Base-by-base conservation (phyloP, 495 filamentous ascomycete genomes). In the Geoglossum glabrum region DNA sequence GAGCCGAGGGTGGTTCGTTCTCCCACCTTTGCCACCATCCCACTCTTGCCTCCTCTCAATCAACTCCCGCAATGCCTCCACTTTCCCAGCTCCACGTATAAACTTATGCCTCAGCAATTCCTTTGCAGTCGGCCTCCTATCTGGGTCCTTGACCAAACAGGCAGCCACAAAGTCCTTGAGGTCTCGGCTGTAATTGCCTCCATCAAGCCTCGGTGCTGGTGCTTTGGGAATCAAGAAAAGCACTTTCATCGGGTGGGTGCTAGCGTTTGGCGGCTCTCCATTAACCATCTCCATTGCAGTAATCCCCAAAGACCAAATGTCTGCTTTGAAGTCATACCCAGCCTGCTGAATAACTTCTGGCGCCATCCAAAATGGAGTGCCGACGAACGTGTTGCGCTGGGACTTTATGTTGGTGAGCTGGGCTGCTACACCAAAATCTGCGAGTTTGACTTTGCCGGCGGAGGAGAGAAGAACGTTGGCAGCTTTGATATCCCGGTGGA, bases 351-450 rank as follows among this genome's bases (percentile, higher is more conserved):
- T 98, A 19, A 98, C 92, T 67, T 98, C 92, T 8, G 92, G 92
- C 4, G 92, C 92, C 92, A 98, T 98, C 92, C 92, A 98, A 72
- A 94, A 98, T 0, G 92, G 92, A 3, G 92, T 98, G 8, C 92
- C 92, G n/a, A 98, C 92, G 64, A 98, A 97, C 0, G 92, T 98
- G 64, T 95, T 94, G 26, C 92, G 84, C 72, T 95, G 88, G 8
- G 92, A 95, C 71, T 96, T 97, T 68, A 95, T 95, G 69, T 95
- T 93, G 59, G 87, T 90, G 57, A 99, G 76, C 66, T 99, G 92
- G 15, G 90, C 92, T 9, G 92, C 92, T 31, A 99, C 92, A 50
- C 92, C 92, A 66, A 99, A 99, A 71, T 99, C 92, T 21, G 93
- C 92, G 59, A 99, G 73, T 74, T 97, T 97, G 60, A 97, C 90